These are phyloP conservation scores for Zygoascus bituminiphila DNA, from an alignment of 805 yeast genomes.

Conservation along the genomic window DNA sequence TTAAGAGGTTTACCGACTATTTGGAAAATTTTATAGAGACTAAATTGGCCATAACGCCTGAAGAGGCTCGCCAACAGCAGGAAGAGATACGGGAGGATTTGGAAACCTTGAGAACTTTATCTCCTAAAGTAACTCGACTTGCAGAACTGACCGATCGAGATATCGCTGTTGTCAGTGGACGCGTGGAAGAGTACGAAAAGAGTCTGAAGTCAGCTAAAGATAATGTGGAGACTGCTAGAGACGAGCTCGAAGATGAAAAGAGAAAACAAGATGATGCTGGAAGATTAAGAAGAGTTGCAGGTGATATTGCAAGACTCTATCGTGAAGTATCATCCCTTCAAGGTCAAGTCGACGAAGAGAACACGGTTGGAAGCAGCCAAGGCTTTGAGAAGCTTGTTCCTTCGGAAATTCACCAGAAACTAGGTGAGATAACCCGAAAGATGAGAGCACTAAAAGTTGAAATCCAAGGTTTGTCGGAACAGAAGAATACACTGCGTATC, in stretches of 20 bases:
- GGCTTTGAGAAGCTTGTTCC: slow-evolving; percentile 3
- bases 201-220: slow-evolving; percentile 18
- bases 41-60: slow-evolving; percentile 27
- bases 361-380: slow-evolving; percentile 16
- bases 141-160: slow-evolving; percentile 10
- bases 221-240: slow-evolving; percentile 7
- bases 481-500: slow-evolving; percentile 38
- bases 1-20: slow-evolving; percentile 13
- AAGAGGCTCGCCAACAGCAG: slow-evolving; percentile 22
- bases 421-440: slow-evolving; percentile 31
- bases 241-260: slow-evolving; percentile 12
- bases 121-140: slow-evolving; percentile 7
- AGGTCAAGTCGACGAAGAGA: slow-evolving; percentile 18
- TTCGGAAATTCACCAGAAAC: slow-evolving; percentile 13
- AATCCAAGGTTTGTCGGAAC: slow-evolving; percentile 30
- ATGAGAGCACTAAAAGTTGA: slow-evolving; percentile 35
- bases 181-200: slow-evolving; percentile 22
- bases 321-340: slow-evolving; percentile 23
- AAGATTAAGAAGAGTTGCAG: slow-evolving; percentile 25
- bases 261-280: slow-evolving; percentile 20
- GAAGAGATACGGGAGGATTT: slow-evolving; percentile 7
- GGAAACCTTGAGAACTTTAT: slow-evolving; percentile 10
- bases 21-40: slow-evolving; percentile 26
- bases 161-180: slow-evolving; percentile 13
- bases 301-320: slow-evolving; percentile 21